phyloP scores from a whole-genome alignment of 495 filamentous ascomycete genomes.

The Penicillium fimorum region DNA sequence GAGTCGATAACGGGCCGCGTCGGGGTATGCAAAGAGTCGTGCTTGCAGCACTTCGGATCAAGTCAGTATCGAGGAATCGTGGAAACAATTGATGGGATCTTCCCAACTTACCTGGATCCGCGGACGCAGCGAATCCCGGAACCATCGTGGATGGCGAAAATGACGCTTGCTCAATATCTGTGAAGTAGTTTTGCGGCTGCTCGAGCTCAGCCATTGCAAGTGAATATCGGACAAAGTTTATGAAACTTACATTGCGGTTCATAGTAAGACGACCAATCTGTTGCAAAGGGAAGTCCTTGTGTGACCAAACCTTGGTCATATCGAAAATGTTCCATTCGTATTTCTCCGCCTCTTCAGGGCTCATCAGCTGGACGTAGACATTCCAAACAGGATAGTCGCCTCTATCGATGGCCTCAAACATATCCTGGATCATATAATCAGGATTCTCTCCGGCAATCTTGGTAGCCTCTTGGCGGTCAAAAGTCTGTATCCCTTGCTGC shows the following conservation, averaged over 20 bases:
- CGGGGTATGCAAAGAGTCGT: slow-evolving; percentile 67
- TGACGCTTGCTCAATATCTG: slow-evolving; percentile 50
- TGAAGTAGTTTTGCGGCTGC: slow-evolving; percentile 48
- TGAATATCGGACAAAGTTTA: not conserved
- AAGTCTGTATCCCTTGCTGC: slow-evolving; percentile 59
- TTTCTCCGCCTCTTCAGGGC: slow-evolving; percentile 35
- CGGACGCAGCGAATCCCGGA: slow-evolving; percentile 43
- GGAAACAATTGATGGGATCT: not conserved
- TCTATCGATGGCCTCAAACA: slow-evolving; percentile 37
- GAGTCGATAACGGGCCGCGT: slow-evolving; percentile 64
- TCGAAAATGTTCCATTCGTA: slow-evolving; percentile 43
- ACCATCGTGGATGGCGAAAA: slow-evolving; percentile 53
- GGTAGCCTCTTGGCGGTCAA: slow-evolving; percentile 58
- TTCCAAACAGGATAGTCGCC: slow-evolving; percentile 45
- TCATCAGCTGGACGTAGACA: slow-evolving; percentile 49
- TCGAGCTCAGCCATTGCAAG: no score
- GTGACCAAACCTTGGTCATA: slow-evolving; percentile 41
- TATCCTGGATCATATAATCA: slow-evolving; percentile 36
- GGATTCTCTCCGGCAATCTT: slow-evolving; percentile 50
- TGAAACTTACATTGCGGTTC: slow-evolving; percentile 31
- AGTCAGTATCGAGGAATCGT: slow-evolving; percentile 30
- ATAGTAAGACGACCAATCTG: slow-evolving; percentile 39
- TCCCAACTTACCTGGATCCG: slow-evolving; percentile 39
- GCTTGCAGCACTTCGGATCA: slow-evolving; percentile 55
- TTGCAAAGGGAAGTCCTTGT: slow-evolving; percentile 36